Base-by-base conservation (phyloP, 2,329 filamentous ascomycete genomes). In the Botrytis medusae region DNA sequence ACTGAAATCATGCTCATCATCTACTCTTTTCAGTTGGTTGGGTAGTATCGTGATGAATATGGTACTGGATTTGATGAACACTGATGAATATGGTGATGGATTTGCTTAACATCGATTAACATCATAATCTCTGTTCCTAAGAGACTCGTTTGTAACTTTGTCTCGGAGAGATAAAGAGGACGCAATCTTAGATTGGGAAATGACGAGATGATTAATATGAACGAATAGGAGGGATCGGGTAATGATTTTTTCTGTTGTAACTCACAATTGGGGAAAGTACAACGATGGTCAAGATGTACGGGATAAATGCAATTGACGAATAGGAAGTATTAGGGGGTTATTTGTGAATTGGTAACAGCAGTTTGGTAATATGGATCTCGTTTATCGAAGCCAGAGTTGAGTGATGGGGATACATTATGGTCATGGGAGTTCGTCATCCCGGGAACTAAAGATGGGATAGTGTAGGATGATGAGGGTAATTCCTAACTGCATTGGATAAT, bases 371-470 rank as follows among this genome's bases (percentile, higher is more conserved):
- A 14, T 8, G 42, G 10, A 42, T 25, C 16, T 25, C 48, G 64
- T 57, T 34, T 54, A 51, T 40, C 32, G 25, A 14, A n/a, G 46
- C 34, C 46, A 42, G n/a, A 40, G 20, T 20, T 54, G 46, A 25
- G 2, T 37, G n/a, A n/a, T n/a, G 12, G 65, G 65, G 20, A 59
- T 69, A 42, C 46, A 57, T 68, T 68, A 57, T 69, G 65, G 54
- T 68, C 65, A 68, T 69, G 48, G 65, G 48, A 68, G 65, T 29
- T 42, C n/a, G 65, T 68, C n/a, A 57, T 68, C 65, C 65, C 48
- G 25, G n/a, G 48, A 10, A n/a, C 10, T 40, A 18, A 57, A 40
- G 40, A 57, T 29, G 51, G 7, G n/a, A 57, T 57, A 18, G n/a
- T 29, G 29, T 57, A 9, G n/a, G 14, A 32, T 29, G 51, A 29